phyloP scores from a whole-genome alignment of 306 rosid species.

The Pterocarpus macrocarpus region DNA sequence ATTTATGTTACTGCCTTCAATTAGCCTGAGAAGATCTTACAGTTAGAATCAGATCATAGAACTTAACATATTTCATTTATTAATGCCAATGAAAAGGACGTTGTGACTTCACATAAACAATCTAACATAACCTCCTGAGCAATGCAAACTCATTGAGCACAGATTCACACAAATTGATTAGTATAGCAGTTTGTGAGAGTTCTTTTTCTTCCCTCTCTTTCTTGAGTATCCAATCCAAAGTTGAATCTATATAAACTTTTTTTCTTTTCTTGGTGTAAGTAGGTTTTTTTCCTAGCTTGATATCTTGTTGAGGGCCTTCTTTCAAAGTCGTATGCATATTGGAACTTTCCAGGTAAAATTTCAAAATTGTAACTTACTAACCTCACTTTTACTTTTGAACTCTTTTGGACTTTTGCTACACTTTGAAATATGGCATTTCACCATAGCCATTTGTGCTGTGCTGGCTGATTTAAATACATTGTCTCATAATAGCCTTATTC shows the following conservation, averaged over 20 bases:
- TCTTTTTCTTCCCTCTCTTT: too few species aligned
- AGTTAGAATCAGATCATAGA: not conserved
- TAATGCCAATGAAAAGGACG: too few species aligned
- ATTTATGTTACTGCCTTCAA: not conserved
- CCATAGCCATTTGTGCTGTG: not conserved
- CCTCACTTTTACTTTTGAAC: slow-evolving; percentile 13
- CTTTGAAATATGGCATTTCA: not conserved
- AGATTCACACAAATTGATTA: not conserved
- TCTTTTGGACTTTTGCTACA: not conserved
- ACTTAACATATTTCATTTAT: too few species aligned
- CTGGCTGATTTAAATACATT: not conserved
- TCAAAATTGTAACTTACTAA: not conserved
- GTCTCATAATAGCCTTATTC: not conserved
- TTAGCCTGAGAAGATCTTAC: not conserved
- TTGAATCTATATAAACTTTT: not conserved
- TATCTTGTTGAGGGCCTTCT: not conserved
- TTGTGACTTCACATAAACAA: too few species aligned
- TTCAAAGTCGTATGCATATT: not conserved
- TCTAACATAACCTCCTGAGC: too few species aligned
- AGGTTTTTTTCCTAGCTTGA: not conserved
- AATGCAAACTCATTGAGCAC: too few species aligned
- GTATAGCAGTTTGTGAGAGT: not conserved
- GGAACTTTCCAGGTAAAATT: slow-evolving; percentile 4
- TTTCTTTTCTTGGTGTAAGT: not conserved
- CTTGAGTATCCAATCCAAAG: too few species aligned